Evolutionary conservation across 2,329 filamentous ascomycete species (phyloP).

Genomic region (Graphilbum fragrans): DNA sequence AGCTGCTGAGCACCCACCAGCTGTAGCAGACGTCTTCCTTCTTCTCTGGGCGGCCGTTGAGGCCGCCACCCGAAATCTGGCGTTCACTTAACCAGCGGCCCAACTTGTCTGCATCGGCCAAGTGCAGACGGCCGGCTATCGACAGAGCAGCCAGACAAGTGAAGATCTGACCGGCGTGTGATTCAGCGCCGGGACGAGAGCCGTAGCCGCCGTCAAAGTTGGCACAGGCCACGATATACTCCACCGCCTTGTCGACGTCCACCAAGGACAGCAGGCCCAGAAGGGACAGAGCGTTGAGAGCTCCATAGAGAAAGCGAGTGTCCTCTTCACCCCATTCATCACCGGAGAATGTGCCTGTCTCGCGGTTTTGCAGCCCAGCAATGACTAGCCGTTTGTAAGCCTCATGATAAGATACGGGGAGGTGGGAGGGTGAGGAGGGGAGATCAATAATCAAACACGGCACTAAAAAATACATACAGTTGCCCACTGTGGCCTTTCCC

Average conservation of each 20-base stretch:
- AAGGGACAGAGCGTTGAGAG: conserved; percentile 79
- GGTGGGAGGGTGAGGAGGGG: conserved; percentile 6
- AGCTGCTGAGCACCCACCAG: conserved; percentile 93
- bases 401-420: too few relatives aligned
- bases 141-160: conserved; percentile 81
- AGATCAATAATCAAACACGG: conserved; percentile 1
- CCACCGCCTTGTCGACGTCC: conserved; percentile 68
- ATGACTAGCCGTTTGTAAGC: conserved; percentile 44
- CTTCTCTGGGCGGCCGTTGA: conserved; percentile 94
- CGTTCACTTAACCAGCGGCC: conserved; percentile 88
- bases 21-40: conserved; percentile 95
- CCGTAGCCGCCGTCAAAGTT: conserved; percentile 96
- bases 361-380: conserved; percentile 64
- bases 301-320: conserved; percentile 86
- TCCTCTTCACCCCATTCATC: conserved; percentile 97
- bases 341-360: conserved; percentile 79
- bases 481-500: conserved; percentile 61
- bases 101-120: conserved; percentile 71
- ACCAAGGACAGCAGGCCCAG: conserved; percentile 61
- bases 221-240: conserved; percentile 67
- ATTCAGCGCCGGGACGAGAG: conserved; percentile 79
- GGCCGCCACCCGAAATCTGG: conserved; percentile 72
- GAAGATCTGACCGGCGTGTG: conserved; percentile 90
- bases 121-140: conserved; percentile 70
- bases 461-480: conserved; percentile 48